phyloP scores from a whole-genome alignment of 139 green algal genomes.

The Tetradesmus lagerheimii region DNA sequence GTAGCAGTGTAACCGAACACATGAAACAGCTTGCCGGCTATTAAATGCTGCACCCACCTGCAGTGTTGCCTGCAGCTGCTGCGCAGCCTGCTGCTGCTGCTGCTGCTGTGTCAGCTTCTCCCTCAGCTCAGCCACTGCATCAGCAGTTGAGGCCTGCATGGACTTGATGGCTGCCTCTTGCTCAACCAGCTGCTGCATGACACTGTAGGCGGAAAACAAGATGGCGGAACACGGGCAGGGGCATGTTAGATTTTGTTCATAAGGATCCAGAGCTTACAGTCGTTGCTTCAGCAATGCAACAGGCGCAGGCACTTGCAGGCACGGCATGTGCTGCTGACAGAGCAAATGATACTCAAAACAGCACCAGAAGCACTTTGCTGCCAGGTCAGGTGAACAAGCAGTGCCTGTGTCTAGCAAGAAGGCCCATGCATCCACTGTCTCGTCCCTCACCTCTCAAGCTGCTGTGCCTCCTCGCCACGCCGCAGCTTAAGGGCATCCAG shows the following conservation, averaged over 20 bases:
- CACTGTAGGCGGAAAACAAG: not conserved
- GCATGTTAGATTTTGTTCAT: too few species aligned
- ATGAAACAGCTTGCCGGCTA: too few species aligned
- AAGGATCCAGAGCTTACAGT: too few species aligned
- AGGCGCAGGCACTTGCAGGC: too few species aligned
- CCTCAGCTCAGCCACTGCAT: not conserved
- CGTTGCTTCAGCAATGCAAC: too few species aligned
- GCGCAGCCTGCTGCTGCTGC: not conserved
- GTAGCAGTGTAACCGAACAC: too few species aligned
- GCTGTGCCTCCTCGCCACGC: not conserved
- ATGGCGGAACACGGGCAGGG: not conserved
- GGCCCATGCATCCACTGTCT: too few species aligned
- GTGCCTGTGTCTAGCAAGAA: too few species aligned
- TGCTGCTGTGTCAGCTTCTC: slow-evolving; percentile 20
- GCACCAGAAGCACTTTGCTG: too few species aligned
- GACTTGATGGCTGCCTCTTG: slow-evolving; percentile 13
- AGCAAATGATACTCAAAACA: too few species aligned
- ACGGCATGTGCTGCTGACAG: too few species aligned
- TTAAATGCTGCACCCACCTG: slow-evolving; percentile 22
- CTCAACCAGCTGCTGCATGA: slow-evolving; percentile 16
- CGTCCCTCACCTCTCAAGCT: not conserved
- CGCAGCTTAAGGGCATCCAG: not conserved
- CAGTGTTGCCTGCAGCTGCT: slow-evolving; percentile 12
- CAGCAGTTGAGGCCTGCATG: not conserved
- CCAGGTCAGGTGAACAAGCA: too few species aligned